Evolutionary conservation across 2,329 filamentous ascomycete species (phyloP).

Genomic region (Claviceps paspali): DNA sequence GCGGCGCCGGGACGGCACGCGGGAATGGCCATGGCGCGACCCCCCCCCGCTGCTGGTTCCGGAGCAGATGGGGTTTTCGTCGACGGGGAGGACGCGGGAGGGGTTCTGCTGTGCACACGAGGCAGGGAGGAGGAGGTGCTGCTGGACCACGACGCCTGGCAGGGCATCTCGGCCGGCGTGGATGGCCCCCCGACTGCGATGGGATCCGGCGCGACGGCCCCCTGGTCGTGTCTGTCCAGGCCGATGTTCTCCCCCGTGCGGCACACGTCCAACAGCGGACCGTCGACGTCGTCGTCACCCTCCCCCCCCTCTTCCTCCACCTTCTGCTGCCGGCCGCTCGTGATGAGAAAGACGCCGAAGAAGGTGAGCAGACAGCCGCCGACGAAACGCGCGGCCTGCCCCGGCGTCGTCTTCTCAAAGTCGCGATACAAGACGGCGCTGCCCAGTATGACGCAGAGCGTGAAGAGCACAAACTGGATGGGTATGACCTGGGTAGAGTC

Average conservation of each 20-base stretch:
- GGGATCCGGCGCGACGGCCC: too few species aligned
- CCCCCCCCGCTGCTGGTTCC: too few species aligned
- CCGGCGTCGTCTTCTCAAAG: conserved; percentile 66
- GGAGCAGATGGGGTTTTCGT: too few species aligned
- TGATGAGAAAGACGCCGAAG: conserved; percentile 93
- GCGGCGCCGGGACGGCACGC: conserved; percentile 14
- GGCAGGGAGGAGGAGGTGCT: conserved; percentile 15
- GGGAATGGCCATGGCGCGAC: conserved; percentile 19
- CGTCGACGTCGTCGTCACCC: conserved; percentile 44
- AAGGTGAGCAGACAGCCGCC: conserved; percentile 88
- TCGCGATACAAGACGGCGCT: conserved; percentile 89
- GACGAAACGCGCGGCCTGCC: conserved; percentile 70
- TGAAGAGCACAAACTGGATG: conserved; percentile 94
- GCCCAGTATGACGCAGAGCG: conserved; percentile 84
- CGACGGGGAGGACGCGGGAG: too few species aligned
- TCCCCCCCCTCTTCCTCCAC: conserved; percentile 44
- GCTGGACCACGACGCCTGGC: conserved; percentile 22
- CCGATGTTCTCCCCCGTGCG: conserved; percentile 50
- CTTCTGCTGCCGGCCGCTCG: conserved; percentile 56
- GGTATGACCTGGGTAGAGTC: conserved; percentile 97
- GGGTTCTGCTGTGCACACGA: conserved; percentile 23
- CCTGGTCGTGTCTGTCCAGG: conserved; percentile 33
- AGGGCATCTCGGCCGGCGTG: conserved; percentile 28
- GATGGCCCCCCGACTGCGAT: too few species aligned
- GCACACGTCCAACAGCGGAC: conserved; percentile 36